phyloP scores from a whole-genome alignment of 352 stramenopile genomes.

The Phytopythium montanum region DNA sequence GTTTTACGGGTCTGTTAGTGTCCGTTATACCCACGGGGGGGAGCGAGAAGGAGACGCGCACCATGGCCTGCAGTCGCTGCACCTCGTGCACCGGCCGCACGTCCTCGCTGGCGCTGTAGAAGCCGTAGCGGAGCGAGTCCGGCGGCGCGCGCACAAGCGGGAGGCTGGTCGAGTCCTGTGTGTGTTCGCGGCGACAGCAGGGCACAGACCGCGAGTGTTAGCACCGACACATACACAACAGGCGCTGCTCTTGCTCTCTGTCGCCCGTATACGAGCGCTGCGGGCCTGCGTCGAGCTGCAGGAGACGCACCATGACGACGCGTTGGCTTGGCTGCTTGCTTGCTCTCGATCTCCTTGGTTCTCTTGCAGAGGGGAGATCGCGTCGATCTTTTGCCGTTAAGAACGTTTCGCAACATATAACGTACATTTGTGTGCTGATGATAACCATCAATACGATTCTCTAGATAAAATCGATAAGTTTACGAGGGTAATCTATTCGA shows the following conservation, averaged over 20 bases:
- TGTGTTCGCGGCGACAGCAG: background rate
- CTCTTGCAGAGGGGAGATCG: conserved; percentile 10
- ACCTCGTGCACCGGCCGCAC: conserved; percentile 80
- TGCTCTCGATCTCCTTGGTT: background rate
- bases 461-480: no score
- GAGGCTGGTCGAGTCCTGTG: conserved; percentile 63
- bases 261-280: no score
- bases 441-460: no score
- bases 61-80: conserved; percentile 76
- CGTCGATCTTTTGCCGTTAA: background rate
- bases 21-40: background rate
- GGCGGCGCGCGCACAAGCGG: conserved; percentile 79
- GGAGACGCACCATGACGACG: conserved; percentile 16
- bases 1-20: background rate
- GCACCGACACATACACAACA: background rate
- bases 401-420: background rate
- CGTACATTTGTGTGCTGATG: background rate
- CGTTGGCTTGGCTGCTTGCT: no score
- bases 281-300: no score
- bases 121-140: conserved; percentile 78
- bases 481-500: no score
- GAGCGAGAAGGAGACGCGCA: conserved; percentile 16
- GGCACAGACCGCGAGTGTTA: background rate
- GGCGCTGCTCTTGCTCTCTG: background rate
- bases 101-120: conserved; percentile 80